Evolutionary conservation across 495 filamentous ascomycete species (phyloP), one percentile per base, ranked within the genome.

Genomic region (Xylaria bambusicola): DNA sequence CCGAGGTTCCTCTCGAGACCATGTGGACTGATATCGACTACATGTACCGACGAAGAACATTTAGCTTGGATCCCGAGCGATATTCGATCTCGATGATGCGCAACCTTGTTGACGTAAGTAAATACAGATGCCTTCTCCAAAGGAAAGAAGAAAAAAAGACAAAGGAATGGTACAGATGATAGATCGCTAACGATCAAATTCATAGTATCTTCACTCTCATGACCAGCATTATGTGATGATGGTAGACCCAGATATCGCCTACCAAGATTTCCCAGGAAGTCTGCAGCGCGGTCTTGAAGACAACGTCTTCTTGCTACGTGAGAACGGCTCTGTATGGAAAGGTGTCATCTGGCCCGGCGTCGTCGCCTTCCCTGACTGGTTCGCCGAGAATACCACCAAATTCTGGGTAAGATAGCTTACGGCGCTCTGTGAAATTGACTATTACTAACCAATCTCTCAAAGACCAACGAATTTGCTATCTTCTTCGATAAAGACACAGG

Each of bases 11-110:
- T 0, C 75, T 96, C 7, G 91, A 96, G 71, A 92, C 88, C 0
- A 90, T 92, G 85, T 95, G 91, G 91, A 93, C 88, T 3, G 90
- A 93, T 66, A 93, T 93, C 49, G 85, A 92, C 65, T 91, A 93
- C 69, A 91, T 92, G 87, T 78, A 86, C 64, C 60, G 65, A 10
- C 74, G 88, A 68, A 77, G 75, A 60, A 47, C 44, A 4, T 94
- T 96, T 70, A 87, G 88, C 1, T 75, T 91, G 17, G 92, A 93
- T 63, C 83, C 87, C 0, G 76, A 88, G 3, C 79, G 89, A 35
- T 96, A 88, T 71, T 85, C 90, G 0, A 60, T 92, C 3, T 63
- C 80, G 3, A 83, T 78, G 61, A 81, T 93, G 76, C 85, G 84
- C n/a, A 80, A 86, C 55, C 65, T 94, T 13, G 84, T 93, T 40